These are phyloP conservation scores for Asclepias syriaca DNA, from an alignment of 257 asterid genomes.

Conservation along the genomic window DNA sequence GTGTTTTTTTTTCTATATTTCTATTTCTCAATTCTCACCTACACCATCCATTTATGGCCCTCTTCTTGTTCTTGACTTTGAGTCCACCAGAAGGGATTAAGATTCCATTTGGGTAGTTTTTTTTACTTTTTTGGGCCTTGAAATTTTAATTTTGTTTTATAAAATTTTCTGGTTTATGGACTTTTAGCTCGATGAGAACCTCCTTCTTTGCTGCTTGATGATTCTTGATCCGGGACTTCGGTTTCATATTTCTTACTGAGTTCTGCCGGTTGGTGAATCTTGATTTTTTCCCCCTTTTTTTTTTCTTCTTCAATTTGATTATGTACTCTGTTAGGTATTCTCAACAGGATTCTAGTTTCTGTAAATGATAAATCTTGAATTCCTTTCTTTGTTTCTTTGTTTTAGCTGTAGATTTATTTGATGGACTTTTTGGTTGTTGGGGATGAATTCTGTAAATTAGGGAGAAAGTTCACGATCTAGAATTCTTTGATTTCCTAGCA, in stretches of 20 bases:
- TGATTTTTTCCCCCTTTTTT: neutral
- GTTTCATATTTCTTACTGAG: slow-evolving; percentile 1
- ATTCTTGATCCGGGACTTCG: slow-evolving; percentile 20
- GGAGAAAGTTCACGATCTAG: neutral
- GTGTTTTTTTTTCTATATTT: neutral
- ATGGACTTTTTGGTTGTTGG: slow-evolving; percentile 1
- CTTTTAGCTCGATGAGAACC: slow-evolving; percentile 10
- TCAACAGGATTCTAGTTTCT: slow-evolving; percentile 12
- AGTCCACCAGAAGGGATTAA: slow-evolving; percentile 48
- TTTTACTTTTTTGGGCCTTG: too few relatives aligned
- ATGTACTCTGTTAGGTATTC: slow-evolving; percentile 7
- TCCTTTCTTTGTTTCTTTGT: neutral
- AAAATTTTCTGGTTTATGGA: neutral
- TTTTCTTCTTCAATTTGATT: neutral
- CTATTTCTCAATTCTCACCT: slow-evolving; percentile 45
- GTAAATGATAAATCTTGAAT: slow-evolving; percentile 29
- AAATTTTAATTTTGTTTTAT: too few relatives aligned
- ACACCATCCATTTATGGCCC: slow-evolving; percentile 34
- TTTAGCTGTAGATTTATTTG: slow-evolving; percentile 10
- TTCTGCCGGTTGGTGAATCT: slow-evolving; percentile 15
- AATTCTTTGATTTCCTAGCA: slow-evolving; percentile 3
- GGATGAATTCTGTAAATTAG: slow-evolving; percentile 3
- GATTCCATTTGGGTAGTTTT: slow-evolving; percentile 22
- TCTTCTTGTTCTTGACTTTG: slow-evolving; percentile 26
- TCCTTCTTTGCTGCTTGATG: slow-evolving; percentile 12